phyloP scores from a whole-genome alignment of 495 filamentous ascomycete genomes.

The Corynascus novoguineensis region DNA sequence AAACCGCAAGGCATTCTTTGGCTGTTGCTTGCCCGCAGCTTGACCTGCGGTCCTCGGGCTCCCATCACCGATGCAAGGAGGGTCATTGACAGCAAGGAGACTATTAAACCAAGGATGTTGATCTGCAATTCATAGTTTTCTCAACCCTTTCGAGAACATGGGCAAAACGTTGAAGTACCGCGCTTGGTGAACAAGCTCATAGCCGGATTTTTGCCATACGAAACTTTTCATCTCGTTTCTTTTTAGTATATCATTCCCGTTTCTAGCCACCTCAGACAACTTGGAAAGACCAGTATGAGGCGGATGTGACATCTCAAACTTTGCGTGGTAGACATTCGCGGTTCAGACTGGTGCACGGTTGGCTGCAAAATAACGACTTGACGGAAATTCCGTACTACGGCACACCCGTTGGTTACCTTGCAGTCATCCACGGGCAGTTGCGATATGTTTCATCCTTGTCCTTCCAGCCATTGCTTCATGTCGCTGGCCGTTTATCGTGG shows the following conservation, averaged over 20 bases:
- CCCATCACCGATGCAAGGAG: not conserved
- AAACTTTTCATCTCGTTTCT: too few relatives aligned
- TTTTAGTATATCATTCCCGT: too few relatives aligned
- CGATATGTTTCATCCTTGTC: constrained; percentile 14
- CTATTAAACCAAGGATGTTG: not conserved
- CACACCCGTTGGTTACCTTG: constrained; percentile 2
- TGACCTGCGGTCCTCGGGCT: not conserved
- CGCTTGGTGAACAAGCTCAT: too few relatives aligned
- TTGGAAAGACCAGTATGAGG: too few relatives aligned
- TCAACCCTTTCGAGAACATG: too few relatives aligned
- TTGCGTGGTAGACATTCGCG: too few relatives aligned
- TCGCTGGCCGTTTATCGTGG: constrained; percentile 8
- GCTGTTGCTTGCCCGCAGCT: not conserved
- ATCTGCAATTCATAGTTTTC: not conserved
- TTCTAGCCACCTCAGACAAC: too few relatives aligned
- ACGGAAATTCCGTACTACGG: not conserved
- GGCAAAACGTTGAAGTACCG: too few relatives aligned
- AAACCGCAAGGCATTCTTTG: not conserved
- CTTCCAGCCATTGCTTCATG: not conserved
- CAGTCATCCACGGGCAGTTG: constrained; percentile 15
- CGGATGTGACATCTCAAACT: too few relatives aligned
- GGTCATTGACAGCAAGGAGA: not conserved
- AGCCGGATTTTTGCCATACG: too few relatives aligned
- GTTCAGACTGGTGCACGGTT: too few relatives aligned
- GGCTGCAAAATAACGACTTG: too few relatives aligned